Percentiles rank a stretch among this genome's conserved stretches.
Conservation (phyloP, 768 basidiomycete species). For the Epithele typhae region DNA sequence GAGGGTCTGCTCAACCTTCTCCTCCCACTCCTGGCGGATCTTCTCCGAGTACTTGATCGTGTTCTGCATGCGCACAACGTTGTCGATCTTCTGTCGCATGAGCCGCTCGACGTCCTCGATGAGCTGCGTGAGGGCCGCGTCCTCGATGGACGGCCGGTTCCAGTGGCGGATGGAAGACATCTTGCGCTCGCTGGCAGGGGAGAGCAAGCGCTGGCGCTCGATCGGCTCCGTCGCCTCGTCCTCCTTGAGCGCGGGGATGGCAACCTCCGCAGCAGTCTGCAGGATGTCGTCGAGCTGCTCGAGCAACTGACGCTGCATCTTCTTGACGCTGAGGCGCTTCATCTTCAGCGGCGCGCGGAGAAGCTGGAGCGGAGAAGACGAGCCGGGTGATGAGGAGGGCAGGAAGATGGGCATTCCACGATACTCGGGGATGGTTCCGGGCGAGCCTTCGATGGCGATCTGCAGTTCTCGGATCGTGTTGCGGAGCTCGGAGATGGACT, state of each 20-base stretch:
- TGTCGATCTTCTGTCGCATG: constrained; percentile 91
- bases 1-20: constrained; percentile 70
- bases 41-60: constrained; percentile 97
- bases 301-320: constrained; percentile 73
- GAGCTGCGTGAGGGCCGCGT: constrained; percentile 77
- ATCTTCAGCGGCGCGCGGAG: constrained; percentile 65
- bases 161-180: constrained; percentile 81
- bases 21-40: constrained; percentile 96
- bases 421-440: constrained; percentile 70
- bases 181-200: constrained; percentile 84
- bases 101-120: constrained; percentile 85
- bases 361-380: constrained; percentile 71
- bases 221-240: constrained; percentile 90
- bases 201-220: constrained; percentile 86
- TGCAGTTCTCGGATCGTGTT: constrained; percentile 80
- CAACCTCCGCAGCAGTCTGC: constrained; percentile 72
- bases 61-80: constrained; percentile 93
- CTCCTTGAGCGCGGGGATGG: constrained; percentile 85
- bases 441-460: constrained; percentile 70
- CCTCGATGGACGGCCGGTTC: constrained; percentile 82
- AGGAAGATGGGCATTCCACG: constrained; percentile 82
- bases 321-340: constrained; percentile 77
- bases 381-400: constrained; percentile 65
- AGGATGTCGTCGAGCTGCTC: constrained; percentile 87
- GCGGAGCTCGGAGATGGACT: constrained; percentile 82